Evolutionary conservation across 2,329 filamentous ascomycete species (phyloP).

Genomic region (Aureobasidium sp.): DNA sequence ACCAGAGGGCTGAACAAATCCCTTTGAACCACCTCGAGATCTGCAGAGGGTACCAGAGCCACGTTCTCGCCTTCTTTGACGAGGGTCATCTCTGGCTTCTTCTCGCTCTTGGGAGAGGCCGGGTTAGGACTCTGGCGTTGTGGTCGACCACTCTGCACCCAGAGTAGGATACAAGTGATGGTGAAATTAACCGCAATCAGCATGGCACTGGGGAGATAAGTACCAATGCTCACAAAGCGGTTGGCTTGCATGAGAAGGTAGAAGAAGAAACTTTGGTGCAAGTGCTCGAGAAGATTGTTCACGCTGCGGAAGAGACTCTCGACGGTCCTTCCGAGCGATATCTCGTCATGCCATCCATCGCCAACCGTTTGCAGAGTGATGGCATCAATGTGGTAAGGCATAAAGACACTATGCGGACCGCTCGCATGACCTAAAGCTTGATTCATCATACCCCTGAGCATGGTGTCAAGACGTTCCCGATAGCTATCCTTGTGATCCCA

Average conservation of each 20-base stretch:
- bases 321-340: constrained; percentile 82
- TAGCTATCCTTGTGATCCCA: constrained; percentile 71
- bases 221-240: constrained; percentile 95
- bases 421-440: constrained; percentile 85
- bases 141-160: constrained; percentile 69
- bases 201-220: constrained; percentile 97
- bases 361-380: constrained; percentile 88
- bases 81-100: constrained; percentile 31
- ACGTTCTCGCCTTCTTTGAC: constrained; percentile 31
- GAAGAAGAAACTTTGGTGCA: constrained; percentile 99
- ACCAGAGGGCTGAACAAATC: constrained; percentile 66
- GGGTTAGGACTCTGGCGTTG: constrained; percentile 30
- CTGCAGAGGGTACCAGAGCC: constrained; percentile 33
- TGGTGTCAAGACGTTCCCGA: constrained; percentile 72
- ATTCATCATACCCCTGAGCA: constrained; percentile 86
- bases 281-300: constrained; percentile 92
- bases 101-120: constrained; percentile 22
- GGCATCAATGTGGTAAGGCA: constrained; percentile 95
- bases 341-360: constrained; percentile 94
- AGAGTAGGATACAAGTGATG: constrained; percentile 89
- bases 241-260: constrained; percentile 88
- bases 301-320: constrained; percentile 88
- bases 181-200: constrained; percentile 89
- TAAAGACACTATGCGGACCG: constrained; percentile 90
- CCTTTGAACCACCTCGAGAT: constrained; percentile 47